Evolutionary conservation across 305 asterid species (phyloP).

Genomic region (Solanum aculeatissimum): DNA sequence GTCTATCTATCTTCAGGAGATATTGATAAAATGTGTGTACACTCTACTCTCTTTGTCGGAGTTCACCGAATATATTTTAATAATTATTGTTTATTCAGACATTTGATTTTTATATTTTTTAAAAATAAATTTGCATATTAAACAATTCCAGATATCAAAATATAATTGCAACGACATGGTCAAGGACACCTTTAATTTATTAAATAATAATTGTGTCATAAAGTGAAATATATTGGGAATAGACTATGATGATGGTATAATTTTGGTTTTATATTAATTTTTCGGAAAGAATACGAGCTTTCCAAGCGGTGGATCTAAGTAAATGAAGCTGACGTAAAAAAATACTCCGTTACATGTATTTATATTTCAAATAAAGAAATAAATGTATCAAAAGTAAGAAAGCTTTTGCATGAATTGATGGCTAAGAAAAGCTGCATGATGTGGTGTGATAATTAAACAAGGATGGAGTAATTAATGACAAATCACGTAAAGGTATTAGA

Average conservation of each 20-base stretch:
- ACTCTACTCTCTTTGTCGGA: accelerated
- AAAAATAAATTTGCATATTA: background rate
- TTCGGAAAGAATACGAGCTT: background rate
- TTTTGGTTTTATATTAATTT: background rate
- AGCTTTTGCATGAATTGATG: background rate
- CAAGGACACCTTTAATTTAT: background rate
- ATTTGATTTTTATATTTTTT: background rate
- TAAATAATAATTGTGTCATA: background rate
- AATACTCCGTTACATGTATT: background rate
- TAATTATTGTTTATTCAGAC: background rate
- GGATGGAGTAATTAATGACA: background rate
- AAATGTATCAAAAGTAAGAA: background rate
- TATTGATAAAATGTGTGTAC: background rate
- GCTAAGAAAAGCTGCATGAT: background rate
- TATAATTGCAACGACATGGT: background rate
- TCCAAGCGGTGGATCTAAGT: background rate
- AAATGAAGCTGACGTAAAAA: background rate
- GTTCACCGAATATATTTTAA: background rate
- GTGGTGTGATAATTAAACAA: background rate
- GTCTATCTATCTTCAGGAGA: background rate
- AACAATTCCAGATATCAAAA: background rate
- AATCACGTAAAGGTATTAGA: background rate
- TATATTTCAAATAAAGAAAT: background rate
- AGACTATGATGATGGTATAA: background rate
- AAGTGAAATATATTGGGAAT: background rate